A percentile compares a stretch with the other conserved stretches of the same genome.
These are phyloP conservation scores for Calonectria ilicicola DNA, from an alignment of 2,329 filamentous ascomycete species.

Conservation along the genomic window DNA sequence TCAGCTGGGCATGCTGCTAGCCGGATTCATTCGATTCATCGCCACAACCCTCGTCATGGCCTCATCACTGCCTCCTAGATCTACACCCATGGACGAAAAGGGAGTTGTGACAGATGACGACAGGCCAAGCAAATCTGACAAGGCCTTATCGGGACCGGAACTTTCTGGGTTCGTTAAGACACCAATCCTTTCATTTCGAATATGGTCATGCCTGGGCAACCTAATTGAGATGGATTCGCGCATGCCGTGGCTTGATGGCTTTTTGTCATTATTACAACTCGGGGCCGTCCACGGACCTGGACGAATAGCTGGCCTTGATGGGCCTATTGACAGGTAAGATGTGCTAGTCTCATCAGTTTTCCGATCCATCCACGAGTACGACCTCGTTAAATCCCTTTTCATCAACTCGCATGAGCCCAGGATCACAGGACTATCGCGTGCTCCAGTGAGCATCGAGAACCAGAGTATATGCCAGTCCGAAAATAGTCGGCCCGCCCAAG, in stretches of 20 bases:
- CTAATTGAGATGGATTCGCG: slow-evolving; percentile 79
- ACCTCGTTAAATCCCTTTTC: slow-evolving; percentile 39
- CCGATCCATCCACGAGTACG: slow-evolving; percentile 30
- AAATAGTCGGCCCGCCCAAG: slow-evolving; percentile 33
- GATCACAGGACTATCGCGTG: slow-evolving; percentile 59
- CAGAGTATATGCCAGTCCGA: slow-evolving; percentile 29
- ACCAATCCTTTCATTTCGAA: slow-evolving; percentile 80
- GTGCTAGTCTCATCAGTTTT: slow-evolving; percentile 47
- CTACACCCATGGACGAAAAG: slow-evolving; percentile 42
- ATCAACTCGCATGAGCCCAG: slow-evolving; percentile 57
- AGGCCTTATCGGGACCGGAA: slow-evolving; percentile 18
- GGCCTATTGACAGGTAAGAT: slow-evolving; percentile 90
- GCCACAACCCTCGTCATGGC: slow-evolving; percentile 74
- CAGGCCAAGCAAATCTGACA: slow-evolving; percentile 39
- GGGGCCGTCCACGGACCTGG: slow-evolving; percentile 80
- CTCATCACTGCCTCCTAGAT: slow-evolving; percentile 72
- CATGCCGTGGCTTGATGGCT: slow-evolving; percentile 91
- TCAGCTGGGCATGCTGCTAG: slow-evolving; percentile 66
- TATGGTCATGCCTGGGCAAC: slow-evolving; percentile 80
- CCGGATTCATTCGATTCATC: slow-evolving; percentile 75
- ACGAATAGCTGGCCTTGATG: slow-evolving; percentile 78
- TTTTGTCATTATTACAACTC: slow-evolving; percentile 81
- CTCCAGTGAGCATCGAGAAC: slow-evolving; percentile 52
- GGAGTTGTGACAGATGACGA: slow-evolving; percentile 30
- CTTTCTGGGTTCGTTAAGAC: slow-evolving; percentile 53